Conservation (phyloP, 2,329 filamentous ascomycete species). For the Metarhizium guizhouense region DNA sequence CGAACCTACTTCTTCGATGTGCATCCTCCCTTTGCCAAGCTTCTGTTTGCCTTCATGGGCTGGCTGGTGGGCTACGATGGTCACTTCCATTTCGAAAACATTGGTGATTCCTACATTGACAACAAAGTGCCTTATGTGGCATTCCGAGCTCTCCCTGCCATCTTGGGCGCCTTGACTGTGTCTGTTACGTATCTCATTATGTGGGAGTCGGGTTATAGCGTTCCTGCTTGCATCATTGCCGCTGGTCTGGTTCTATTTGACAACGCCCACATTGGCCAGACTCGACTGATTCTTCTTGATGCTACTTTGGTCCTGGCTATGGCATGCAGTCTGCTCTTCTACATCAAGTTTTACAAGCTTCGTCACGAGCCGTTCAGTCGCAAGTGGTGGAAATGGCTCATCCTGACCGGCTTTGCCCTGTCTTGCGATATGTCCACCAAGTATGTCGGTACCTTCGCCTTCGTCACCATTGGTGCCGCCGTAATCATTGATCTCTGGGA, state of each 20-base stretch:
- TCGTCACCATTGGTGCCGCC: constrained; percentile 91
- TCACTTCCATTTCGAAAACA: constrained; percentile 97
- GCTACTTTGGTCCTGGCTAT: constrained; percentile 92
- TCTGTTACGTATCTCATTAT: constrained; percentile 94
- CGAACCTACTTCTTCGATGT: constrained; percentile 99
- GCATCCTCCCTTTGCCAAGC: constrained; percentile 95
- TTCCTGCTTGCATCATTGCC: constrained; percentile 84
- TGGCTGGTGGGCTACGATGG: constrained; percentile 98
- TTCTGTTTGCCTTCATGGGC: constrained; percentile 92
- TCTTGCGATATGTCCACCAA: constrained; percentile 98
- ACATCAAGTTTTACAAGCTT: constrained; percentile 96
- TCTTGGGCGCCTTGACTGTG: constrained; percentile 86
- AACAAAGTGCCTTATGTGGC: constrained; percentile 98
- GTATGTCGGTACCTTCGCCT: constrained; percentile 94
- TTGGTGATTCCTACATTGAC: constrained; percentile 93
- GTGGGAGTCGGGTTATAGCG: constrained; percentile 98
- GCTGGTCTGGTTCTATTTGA: constrained; percentile 85
- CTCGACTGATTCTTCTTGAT: constrained; percentile 87
- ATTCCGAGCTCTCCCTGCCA: constrained; percentile 85
- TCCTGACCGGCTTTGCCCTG: constrained; percentile 86
- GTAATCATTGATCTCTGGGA: constrained; percentile 95
- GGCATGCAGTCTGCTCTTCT: constrained; percentile 87
- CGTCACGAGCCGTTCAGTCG: constrained; percentile 80
- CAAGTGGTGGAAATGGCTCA: constrained; percentile 99
- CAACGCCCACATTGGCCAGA: constrained; percentile 96